Conservation (phyloP, 179 eudicot species). For the Sideroxylon spinosum region DNA sequence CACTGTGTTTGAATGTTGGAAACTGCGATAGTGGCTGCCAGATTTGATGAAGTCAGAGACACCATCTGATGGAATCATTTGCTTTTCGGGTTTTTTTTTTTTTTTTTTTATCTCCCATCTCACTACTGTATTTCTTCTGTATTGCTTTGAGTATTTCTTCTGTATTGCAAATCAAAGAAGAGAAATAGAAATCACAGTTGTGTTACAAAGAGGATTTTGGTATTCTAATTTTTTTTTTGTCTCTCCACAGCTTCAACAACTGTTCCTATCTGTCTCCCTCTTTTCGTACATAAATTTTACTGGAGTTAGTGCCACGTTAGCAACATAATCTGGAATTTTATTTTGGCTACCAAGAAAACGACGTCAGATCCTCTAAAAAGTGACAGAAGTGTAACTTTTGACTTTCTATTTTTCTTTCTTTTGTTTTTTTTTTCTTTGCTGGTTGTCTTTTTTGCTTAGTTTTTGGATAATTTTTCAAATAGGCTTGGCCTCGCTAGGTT, state of each 20-base stretch:
- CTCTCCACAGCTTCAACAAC: neutral
- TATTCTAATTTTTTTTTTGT: conserved; percentile 8
- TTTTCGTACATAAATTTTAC: neutral
- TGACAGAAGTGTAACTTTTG: neutral
- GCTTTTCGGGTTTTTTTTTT: too few relatives aligned
- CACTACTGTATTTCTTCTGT: too few relatives aligned
- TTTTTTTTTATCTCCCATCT: too few relatives aligned
- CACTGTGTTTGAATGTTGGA: too few relatives aligned
- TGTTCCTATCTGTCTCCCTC: neutral
- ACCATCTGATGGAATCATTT: too few relatives aligned
- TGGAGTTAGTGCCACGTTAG: conserved; percentile 14
- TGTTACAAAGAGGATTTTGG: neutral
- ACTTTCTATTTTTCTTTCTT: too few relatives aligned
- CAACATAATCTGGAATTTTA: conserved; percentile 3
- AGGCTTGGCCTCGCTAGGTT: neutral
- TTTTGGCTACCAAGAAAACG: neutral
- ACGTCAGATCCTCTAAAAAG: neutral
- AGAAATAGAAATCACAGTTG: neutral
- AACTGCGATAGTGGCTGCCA: too few relatives aligned
- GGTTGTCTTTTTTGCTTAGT: neutral
- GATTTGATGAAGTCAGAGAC: too few relatives aligned
- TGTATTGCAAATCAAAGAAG: too few relatives aligned
- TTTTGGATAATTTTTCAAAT: neutral
- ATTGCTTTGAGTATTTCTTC: too few relatives aligned
- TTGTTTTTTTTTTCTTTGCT: too few relatives aligned